Percentiles rank a stretch among this genome's conserved stretches.
Evolutionary conservation across 2,329 filamentous ascomycete species (phyloP).

Genomic region (Ceratocystis ficicola): DNA sequence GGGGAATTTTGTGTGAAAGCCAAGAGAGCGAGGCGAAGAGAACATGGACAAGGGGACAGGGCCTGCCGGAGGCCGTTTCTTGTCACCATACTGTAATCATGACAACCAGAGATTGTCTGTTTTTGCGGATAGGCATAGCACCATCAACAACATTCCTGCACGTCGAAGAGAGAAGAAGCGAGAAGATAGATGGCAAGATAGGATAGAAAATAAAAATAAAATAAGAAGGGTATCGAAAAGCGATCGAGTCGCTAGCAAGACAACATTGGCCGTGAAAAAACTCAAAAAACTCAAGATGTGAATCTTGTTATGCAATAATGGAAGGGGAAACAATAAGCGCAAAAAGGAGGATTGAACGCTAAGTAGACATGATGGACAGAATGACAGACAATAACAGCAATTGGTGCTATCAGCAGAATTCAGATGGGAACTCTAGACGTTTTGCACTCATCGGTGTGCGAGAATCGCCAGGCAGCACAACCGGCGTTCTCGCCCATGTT

Average conservation of each 20-base stretch:
- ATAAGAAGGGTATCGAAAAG: slow-evolving; percentile 22
- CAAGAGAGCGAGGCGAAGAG: neutral
- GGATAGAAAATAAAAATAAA: slow-evolving; percentile 9
- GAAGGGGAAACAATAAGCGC: neutral
- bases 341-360: neutral
- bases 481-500: slow-evolving; percentile 54
- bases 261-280: neutral
- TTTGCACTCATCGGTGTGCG: slow-evolving; percentile 21
- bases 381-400: slow-evolving; percentile 17
- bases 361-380: neutral
- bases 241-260: slow-evolving; percentile 12
- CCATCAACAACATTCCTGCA: neutral
- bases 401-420: slow-evolving; percentile 18
- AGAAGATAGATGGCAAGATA: neutral
- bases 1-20: neutral
- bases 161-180: neutral
- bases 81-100: neutral
- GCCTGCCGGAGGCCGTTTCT: neutral
- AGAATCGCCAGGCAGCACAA: slow-evolving; percentile 54
- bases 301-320: neutral
- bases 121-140: neutral
- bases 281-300: neutral
- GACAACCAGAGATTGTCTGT: neutral
- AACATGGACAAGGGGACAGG: neutral
- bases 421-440: slow-evolving; percentile 20